phyloP scores from a whole-genome alignment of 352 stramenopile species.

The Globisporangium ultimum region DNA sequence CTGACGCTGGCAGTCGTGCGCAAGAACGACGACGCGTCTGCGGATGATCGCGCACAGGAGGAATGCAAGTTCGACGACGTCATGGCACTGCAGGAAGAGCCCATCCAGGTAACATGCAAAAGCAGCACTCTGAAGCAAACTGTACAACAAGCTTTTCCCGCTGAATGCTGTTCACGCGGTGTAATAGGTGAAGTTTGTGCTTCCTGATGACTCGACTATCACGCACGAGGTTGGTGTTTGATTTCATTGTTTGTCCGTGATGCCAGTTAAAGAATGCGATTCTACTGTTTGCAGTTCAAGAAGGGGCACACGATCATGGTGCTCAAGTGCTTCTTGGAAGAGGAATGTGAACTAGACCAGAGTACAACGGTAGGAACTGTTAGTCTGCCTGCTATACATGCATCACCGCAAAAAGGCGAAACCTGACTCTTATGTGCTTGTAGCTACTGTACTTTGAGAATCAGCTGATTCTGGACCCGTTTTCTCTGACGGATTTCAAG shows the following conservation, averaged over 20 bases:
- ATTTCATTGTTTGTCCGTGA: background rate
- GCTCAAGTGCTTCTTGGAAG: constrained; percentile 55
- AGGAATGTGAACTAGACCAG: constrained; percentile 42
- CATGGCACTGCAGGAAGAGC: constrained; percentile 51
- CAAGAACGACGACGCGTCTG: constrained; percentile 15
- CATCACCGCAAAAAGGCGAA: no score
- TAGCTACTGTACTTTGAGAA: constrained; percentile 44
- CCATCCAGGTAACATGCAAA: constrained; percentile 27
- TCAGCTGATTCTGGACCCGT: constrained; percentile 47
- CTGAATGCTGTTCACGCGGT: background rate
- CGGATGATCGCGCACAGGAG: background rate
- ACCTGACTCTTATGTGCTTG: no score
- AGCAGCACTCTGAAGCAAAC: no score
- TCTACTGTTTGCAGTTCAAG: constrained; percentile 41
- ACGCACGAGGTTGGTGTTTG: constrained; percentile 27
- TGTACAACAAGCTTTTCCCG: no score
- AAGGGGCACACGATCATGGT: constrained; percentile 62
- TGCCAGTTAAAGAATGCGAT: background rate
- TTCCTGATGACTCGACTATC: constrained; percentile 51
- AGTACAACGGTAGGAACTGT: constrained; percentile 25
- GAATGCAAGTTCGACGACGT: constrained; percentile 65
- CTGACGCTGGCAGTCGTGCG: constrained; percentile 14
- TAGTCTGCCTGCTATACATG: background rate
- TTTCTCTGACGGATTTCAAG: constrained; percentile 63
- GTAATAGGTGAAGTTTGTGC: constrained; percentile 48